Evolutionary conservation across 352 stramenopile species (phyloP).

Genomic region (Phytophthora meadii): DNA sequence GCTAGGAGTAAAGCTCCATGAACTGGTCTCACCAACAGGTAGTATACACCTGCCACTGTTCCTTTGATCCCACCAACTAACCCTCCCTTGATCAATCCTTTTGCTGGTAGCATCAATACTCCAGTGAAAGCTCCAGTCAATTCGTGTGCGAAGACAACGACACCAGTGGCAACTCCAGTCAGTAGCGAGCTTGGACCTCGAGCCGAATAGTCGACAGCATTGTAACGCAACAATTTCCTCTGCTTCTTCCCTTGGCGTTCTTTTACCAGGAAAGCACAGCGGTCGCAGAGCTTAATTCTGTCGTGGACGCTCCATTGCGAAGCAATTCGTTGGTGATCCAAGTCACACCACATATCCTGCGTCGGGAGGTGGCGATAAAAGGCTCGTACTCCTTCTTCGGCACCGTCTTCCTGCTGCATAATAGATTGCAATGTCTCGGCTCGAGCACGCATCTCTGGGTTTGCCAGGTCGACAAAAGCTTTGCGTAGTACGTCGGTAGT

Average conservation of each 20-base stretch:
- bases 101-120: slow-evolving; percentile 41
- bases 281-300: slow-evolving; percentile 47
- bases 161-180: slow-evolving; percentile 22
- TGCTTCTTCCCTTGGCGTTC: slow-evolving; percentile 28
- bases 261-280: slow-evolving; percentile 38
- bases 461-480: slow-evolving; percentile 72
- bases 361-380: slow-evolving; percentile 88
- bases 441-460: slow-evolving; percentile 45
- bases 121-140: slow-evolving; percentile 53
- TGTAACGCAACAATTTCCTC: slow-evolving; percentile 37
- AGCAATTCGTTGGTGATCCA: slow-evolving; percentile 36
- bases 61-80: slow-evolving; percentile 30
- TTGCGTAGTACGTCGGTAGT: slow-evolving; percentile 73
- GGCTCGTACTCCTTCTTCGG: slow-evolving; percentile 71
- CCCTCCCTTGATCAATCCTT: slow-evolving; percentile 30
- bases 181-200: slow-evolving; percentile 41
- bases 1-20: slow-evolving; percentile 44
- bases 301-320: slow-evolving; percentile 42
- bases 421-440: slow-evolving; percentile 50
- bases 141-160: slow-evolving; percentile 39
- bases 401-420: slow-evolving; percentile 88
- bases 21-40: slow-evolving; percentile 41
- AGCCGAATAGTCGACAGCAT: slow-evolving; percentile 46
- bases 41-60: slow-evolving; percentile 25
- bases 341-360: slow-evolving; percentile 82